Evolutionary conservation across 345 rosid genomes (phyloP), one percentile per base, ranked within the genome.

Genomic region (Draba incana): DNA sequence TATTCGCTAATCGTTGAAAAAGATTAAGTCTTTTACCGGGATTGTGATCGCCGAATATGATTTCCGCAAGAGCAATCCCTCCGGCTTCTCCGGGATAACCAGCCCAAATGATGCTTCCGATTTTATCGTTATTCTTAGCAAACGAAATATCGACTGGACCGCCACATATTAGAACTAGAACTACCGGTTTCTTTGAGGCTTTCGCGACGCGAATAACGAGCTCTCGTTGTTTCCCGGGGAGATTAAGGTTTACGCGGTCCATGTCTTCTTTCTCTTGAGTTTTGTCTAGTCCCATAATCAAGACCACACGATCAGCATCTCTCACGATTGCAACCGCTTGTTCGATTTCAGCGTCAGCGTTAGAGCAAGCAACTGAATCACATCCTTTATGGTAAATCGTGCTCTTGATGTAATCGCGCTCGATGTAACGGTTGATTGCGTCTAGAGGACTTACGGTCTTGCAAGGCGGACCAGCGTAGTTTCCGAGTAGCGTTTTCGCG

Each of bases 11-110:
- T 8, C 28, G 33, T 11, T 38, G 13, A 50, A 57, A 64, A 27
- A 39, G 51, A 45, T n/a, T n/a, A 37, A 68, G 52, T 48, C 67
- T 81, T 20, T 20, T 39, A 88, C 97, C 97, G 28, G 97, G 98
- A 66, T 93, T 93, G 70, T 88, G 92, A 14, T 90, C 90, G 24
- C 98, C 98, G 35, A 88, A 88, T 46, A 93, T 79, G 79, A 90
- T 77, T 71, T 93, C 92, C n/a, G 94, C 84, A 24, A 88, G 81
- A 6, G 98, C 97, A 66, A 39, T 53, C 3, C 92, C 97, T 37
- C 97, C 98, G 9, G 78, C 90, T 80, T 93, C 89, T 38, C 97
- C 96, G 0, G 97, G 98, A 81, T 90, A 93, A 74, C 98, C 97
- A 56, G 91, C 98, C 96, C 98, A 93, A 47, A 93, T 46, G 55